These are phyloP conservation scores for Mortierella sp. DNA, from an alignment of 371 early-diverging fungal genomes.

Conservation along the genomic window DNA sequence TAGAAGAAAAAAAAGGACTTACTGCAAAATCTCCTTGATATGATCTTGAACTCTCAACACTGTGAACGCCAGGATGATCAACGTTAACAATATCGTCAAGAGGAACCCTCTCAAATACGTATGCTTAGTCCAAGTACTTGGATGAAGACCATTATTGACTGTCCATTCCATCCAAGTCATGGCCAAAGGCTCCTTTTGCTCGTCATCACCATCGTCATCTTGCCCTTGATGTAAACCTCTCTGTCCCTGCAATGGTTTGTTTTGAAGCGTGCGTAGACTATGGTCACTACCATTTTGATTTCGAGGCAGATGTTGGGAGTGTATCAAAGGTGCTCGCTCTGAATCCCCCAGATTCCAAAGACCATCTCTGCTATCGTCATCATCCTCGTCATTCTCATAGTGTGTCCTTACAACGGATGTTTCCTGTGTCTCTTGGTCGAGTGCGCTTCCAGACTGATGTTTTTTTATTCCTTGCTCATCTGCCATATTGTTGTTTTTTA, in stretches of 20 bases:
- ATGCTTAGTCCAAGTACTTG: conserved; percentile 39
- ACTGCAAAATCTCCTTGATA: conserved; percentile 55
- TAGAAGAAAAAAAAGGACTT: background rate
- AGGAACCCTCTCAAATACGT: conserved; percentile 30
- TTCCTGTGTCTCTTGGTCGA: background rate
- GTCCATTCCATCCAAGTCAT: conserved; percentile 35
- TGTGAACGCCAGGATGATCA: conserved; percentile 38
- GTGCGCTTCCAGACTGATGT: background rate
- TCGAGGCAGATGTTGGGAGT: conserved; percentile 1
- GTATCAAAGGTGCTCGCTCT: conserved; percentile 18
- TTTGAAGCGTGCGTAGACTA: conserved; percentile 27
- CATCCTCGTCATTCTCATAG: conserved; percentile 27
- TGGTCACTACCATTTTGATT: conserved; percentile 24
- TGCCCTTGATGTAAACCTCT: no score
- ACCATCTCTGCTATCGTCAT: conserved; percentile 8
- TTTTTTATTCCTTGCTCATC: background rate
- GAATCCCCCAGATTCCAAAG: background rate
- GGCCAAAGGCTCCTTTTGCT: background rate
- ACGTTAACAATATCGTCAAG: conserved; percentile 14
- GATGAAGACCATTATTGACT: conserved; percentile 37
- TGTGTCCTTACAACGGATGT: conserved; percentile 29
- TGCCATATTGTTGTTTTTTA: background rate
- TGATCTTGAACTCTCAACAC: conserved; percentile 57
- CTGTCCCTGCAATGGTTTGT: conserved; percentile 2
- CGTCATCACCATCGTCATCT: background rate